A percentile compares a stretch with the other conserved stretches of the same genome.
These are phyloP conservation scores for Colletotrichum falcatum DNA, from an alignment of 2,329 filamentous ascomycete genomes.

Conservation along the genomic window DNA sequence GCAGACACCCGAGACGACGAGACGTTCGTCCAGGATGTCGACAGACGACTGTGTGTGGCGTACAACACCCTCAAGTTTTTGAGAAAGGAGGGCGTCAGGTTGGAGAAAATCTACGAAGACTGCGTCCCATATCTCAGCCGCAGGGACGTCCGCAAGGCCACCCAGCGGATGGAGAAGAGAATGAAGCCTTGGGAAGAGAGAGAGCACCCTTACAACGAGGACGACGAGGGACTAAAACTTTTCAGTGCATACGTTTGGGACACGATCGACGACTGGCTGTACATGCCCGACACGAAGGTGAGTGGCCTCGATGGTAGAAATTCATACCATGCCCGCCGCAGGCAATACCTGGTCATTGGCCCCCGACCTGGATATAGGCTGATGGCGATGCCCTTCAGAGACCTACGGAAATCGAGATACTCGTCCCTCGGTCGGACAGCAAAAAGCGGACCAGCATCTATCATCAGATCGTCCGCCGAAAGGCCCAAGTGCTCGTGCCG, in stretches of 20 bases:
- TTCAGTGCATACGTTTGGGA: conserved; percentile 8
- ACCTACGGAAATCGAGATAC: conserved; percentile 8
- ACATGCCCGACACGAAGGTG: neutral
- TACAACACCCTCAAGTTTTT: conserved; percentile 49
- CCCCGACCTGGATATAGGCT: neutral
- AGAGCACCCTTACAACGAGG: conserved; percentile 16
- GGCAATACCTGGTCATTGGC: neutral
- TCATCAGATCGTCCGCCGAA: conserved; percentile 12
- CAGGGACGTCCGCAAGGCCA: conserved; percentile 19
- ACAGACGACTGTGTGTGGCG: conserved; percentile 47
- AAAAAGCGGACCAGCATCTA: conserved; percentile 21
- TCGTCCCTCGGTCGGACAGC: conserved; percentile 3
- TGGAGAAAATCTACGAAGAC: conserved; percentile 44
- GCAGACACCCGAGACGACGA: conserved; percentile 18
- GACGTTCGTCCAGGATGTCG: conserved; percentile 42
- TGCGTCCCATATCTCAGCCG: conserved; percentile 51
- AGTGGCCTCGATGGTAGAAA: too few species aligned
- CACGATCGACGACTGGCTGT: neutral
- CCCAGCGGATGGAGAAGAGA: neutral
- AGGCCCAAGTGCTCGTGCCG: neutral
- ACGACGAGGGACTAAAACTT: neutral
- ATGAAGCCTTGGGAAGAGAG: neutral
- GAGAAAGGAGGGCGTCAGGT: conserved; percentile 44
- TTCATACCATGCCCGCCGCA: too few species aligned
- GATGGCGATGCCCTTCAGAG: neutral